phyloP scores from a whole-genome alignment of 202 grass and related monocot species.

The Bolboschoenoplectus hybrid region DNA sequence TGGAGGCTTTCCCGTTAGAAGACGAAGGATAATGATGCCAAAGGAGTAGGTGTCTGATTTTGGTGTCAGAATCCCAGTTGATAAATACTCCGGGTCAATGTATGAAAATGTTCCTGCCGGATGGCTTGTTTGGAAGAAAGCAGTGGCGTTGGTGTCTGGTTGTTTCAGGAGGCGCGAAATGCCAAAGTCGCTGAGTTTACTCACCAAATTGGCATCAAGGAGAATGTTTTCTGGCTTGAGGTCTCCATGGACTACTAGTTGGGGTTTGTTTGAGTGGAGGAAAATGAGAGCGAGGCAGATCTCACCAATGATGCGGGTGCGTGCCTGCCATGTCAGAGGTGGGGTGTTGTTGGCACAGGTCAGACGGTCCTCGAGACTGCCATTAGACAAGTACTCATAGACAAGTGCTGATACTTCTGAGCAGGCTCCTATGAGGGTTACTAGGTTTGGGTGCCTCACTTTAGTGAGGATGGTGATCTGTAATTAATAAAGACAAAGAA shows the following conservation, averaged over 20 bases:
- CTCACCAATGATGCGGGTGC: not conserved
- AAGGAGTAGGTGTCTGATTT: conserved; percentile 19
- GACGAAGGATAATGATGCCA: not conserved
- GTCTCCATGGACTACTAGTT: conserved; percentile 45
- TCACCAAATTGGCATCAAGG: conserved; percentile 40
- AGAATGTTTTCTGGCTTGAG: conserved; percentile 53
- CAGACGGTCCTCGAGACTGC: not conserved
- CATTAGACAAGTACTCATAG: not conserved
- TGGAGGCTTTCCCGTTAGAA: not conserved
- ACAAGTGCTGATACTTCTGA: not conserved
- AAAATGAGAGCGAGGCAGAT: conserved; percentile 17
- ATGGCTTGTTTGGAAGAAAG: conserved; percentile 9
- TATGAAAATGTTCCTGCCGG: conserved; percentile 61
- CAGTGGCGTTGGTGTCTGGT: conserved; percentile 20
- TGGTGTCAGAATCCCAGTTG: conserved; percentile 55
- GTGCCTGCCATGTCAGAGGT: not conserved
- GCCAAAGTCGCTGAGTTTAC: conserved; percentile 26
- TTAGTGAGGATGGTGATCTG: conserved; percentile 41
- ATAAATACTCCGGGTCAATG: conserved; percentile 72
- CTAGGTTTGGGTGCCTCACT: not conserved
- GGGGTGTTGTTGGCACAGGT: not conserved
- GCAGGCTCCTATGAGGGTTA: not conserved
- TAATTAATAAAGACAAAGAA: not conserved
- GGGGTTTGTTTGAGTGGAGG: conserved; percentile 47
- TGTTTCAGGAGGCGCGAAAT: conserved; percentile 41